A percentile compares a stretch with the other conserved stretches of the same genome.
Conservation (phyloP, 768 basidiomycete species). For the Rhizopogon vinicolor region DNA sequence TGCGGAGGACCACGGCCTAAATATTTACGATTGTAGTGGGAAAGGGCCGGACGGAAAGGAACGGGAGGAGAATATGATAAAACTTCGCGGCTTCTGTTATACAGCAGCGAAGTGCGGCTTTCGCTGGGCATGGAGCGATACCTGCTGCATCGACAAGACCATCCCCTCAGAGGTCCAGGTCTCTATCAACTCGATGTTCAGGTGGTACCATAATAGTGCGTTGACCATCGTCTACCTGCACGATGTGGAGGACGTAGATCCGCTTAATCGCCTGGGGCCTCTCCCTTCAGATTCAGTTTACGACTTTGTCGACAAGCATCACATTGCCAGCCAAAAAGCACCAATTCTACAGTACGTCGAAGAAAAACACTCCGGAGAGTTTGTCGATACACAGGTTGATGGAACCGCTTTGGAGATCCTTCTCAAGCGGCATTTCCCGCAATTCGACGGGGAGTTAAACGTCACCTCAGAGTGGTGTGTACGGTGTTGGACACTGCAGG, state of each 20-base stretch:
- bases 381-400: slow-evolving; percentile 18
- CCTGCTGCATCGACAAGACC: no score
- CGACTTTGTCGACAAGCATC: neutral
- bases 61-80: neutral
- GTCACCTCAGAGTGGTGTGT: slow-evolving; percentile 12
- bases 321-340: no score
- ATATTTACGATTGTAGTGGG: no score
- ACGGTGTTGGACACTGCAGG: slow-evolving; percentile 24
- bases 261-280: neutral
- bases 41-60: no score
- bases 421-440: slow-evolving; percentile 6
- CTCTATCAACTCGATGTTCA: slow-evolving; percentile 24
- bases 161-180: slow-evolving; percentile 8
- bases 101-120: slow-evolving; percentile 22
- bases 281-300: neutral
- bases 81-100: slow-evolving; percentile 24
- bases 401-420: slow-evolving; percentile 5
- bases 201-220: slow-evolving; percentile 19
- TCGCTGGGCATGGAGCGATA: slow-evolving; percentile 3
- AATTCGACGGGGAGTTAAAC: neutral
- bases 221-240: slow-evolving; percentile 22
- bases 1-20: no score
- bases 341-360: neutral
- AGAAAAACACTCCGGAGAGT: neutral
- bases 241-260: slow-evolving; percentile 16